phyloP scores from a whole-genome alignment of 1,139 yeast genomes.

The Debaryomyces psychrophilus region DNA sequence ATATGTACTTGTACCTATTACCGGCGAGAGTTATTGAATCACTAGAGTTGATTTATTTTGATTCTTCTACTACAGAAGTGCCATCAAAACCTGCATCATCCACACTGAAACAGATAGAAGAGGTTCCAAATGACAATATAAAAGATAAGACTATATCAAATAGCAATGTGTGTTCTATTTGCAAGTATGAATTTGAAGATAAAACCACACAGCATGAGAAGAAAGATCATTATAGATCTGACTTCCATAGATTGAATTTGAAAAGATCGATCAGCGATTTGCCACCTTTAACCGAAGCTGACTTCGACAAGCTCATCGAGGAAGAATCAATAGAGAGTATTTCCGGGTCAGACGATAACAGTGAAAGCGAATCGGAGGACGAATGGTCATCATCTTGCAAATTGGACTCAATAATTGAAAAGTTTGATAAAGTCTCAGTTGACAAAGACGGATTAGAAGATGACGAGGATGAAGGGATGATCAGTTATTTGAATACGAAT shows the following conservation, averaged over 20 bases:
- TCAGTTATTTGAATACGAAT: slow-evolving; percentile 61
- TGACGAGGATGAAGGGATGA: slow-evolving; percentile 33
- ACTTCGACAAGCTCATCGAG: slow-evolving; percentile 61
- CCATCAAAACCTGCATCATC: slow-evolving; percentile 10
- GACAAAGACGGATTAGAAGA: slow-evolving; percentile 11
- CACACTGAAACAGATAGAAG: neutral
- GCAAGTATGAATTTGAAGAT: slow-evolving; percentile 11
- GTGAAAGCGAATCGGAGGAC: slow-evolving; percentile 25
- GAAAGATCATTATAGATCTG: slow-evolving; percentile 61
- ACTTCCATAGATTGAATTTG: slow-evolving; percentile 62
- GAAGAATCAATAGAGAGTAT: slow-evolving; percentile 57
- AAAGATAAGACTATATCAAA: neutral
- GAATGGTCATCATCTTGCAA: slow-evolving; percentile 13
- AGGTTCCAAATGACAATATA: neutral
- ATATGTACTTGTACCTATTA: slow-evolving; percentile 58
- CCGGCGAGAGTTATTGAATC: slow-evolving; percentile 46
- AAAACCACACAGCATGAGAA: slow-evolving; percentile 24
- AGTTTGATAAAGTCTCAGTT: slow-evolving; percentile 20
- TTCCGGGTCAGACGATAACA: slow-evolving; percentile 50
- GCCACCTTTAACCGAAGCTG: slow-evolving; percentile 54
- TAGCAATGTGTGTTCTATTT: slow-evolving; percentile 18
- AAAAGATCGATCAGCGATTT: slow-evolving; percentile 54
- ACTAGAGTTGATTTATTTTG: slow-evolving; percentile 60
- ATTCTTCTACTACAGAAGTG: slow-evolving; percentile 39
- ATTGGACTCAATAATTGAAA: slow-evolving; percentile 40